These are phyloP conservation scores for Plantago rigida DNA, from an alignment of 305 asterid species.

Conservation along the genomic window DNA sequence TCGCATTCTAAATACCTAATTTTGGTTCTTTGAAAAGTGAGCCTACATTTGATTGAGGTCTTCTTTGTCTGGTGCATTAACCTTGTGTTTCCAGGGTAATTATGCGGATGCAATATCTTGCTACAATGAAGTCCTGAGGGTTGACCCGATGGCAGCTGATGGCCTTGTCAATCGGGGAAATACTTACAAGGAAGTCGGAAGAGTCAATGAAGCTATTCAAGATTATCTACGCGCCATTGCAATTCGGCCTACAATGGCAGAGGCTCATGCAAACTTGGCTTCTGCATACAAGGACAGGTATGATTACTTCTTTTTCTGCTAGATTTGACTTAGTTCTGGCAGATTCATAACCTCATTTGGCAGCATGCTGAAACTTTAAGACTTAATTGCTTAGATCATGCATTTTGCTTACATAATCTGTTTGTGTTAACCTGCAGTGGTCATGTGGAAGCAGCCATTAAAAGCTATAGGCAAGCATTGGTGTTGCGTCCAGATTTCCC, in stretches of 20 bases:
- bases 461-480: conserved; percentile 88
- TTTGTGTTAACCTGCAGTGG: conserved; percentile 45
- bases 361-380: neutral
- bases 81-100: conserved; percentile 58
- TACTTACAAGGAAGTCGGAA: conserved; percentile 89
- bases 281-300: conserved; percentile 98
- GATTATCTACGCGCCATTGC: conserved; percentile 77
- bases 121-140: conserved; percentile 87
- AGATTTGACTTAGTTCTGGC: conserved; percentile 9
- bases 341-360: neutral
- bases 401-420: conserved; percentile 15
- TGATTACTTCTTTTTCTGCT: conserved; percentile 11
- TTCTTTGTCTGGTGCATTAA: conserved; percentile 8
- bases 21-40: neutral
- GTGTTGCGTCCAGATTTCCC: conserved; percentile 84
- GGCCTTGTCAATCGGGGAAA: conserved; percentile 96
- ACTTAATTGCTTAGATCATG: conserved; percentile 19
- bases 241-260: conserved; percentile 87
- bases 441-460: conserved; percentile 81
- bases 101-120: conserved; percentile 89
- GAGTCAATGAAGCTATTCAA: conserved; percentile 87
- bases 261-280: conserved; percentile 99
- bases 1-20: neutral
- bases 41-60: conserved; percentile 1
- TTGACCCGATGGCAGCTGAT: conserved; percentile 93